A percentile compares a stretch with the other conserved stretches of the same genome.
Evolutionary conservation across 495 filamentous ascomycete genomes (phyloP).

Genomic region (Cercophora sp.): DNA sequence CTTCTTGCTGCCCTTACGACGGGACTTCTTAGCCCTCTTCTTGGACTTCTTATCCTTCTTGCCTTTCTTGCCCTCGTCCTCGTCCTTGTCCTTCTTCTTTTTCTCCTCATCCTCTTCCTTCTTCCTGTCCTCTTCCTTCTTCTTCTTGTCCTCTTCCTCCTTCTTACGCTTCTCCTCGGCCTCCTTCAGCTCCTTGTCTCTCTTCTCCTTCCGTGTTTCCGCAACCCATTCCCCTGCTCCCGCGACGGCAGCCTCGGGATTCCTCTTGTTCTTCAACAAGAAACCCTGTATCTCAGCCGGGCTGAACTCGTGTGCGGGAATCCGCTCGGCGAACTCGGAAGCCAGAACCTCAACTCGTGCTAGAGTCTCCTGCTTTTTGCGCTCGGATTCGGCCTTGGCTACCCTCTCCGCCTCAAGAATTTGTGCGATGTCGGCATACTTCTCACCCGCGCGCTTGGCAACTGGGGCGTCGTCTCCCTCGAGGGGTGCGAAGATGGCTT

Average conservation of each 20-base stretch:
- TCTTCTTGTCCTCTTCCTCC: constrained; percentile 31
- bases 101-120: constrained; percentile 23
- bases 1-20: constrained; percentile 10
- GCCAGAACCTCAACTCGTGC: constrained; percentile 37
- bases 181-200: constrained; percentile 49
- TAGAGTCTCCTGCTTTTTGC: constrained; percentile 35
- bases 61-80: constrained; percentile 19
- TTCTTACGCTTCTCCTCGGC: constrained; percentile 41
- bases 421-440: not conserved
- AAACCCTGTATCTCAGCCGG: constrained; percentile 79
- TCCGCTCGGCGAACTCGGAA: constrained; percentile 52
- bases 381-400: constrained; percentile 28
- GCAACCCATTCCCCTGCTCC: constrained; percentile 57
- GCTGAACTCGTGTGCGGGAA: constrained; percentile 63
- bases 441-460: not conserved
- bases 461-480: constrained; percentile 38
- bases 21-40: constrained; percentile 14
- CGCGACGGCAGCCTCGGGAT: constrained; percentile 56
- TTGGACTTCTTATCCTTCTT: constrained; percentile 11
- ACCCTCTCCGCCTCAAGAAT: constrained; percentile 31
- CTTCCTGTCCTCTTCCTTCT: constrained; percentile 26
- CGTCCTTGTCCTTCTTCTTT: constrained; percentile 24
- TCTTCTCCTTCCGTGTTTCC: constrained; percentile 53
- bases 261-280: constrained; percentile 62
- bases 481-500: constrained; percentile 43